These are phyloP conservation scores for Podospora conica DNA, from an alignment of 495 filamentous ascomycete species.

Conservation along the genomic window DNA sequence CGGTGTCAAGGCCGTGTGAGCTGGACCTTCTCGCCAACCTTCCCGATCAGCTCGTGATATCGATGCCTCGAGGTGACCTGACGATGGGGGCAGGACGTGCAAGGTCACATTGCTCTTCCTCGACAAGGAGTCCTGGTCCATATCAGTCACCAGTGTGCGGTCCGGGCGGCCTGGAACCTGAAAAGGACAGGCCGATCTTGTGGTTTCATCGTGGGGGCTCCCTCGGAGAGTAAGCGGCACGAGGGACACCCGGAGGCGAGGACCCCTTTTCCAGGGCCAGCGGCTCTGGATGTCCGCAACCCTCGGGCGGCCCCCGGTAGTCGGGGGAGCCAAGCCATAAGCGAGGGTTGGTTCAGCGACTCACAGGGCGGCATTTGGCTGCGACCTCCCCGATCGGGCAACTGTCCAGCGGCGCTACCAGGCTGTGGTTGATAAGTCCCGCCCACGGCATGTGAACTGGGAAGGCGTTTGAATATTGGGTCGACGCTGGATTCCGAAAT, in stretches of 20 bases:
- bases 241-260: background rate
- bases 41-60: slow-evolving; percentile 18
- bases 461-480: background rate
- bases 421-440: background rate
- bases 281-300: background rate
- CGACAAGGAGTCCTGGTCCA: background rate
- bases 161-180: background rate
- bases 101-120: background rate
- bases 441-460: background rate
- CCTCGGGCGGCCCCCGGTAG: slow-evolving; percentile 6
- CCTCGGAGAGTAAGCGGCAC: background rate
- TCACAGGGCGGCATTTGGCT: slow-evolving; percentile 8
- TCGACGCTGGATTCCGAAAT: background rate
- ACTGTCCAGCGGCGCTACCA: slow-evolving; percentile 4
- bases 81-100: background rate
- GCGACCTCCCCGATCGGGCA: slow-evolving; percentile 26
- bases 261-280: background rate
- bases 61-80: background rate
- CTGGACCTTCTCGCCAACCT: slow-evolving; percentile 21
- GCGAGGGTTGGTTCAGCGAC: background rate
- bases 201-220: background rate
- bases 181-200: background rate
- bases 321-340: slow-evolving; percentile 9
- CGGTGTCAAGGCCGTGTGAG: background rate
- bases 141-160: slow-evolving; percentile 1